phyloP scores from a whole-genome alignment of 169 alveolate genomes.

The Besnoitia besnoiti region DNA sequence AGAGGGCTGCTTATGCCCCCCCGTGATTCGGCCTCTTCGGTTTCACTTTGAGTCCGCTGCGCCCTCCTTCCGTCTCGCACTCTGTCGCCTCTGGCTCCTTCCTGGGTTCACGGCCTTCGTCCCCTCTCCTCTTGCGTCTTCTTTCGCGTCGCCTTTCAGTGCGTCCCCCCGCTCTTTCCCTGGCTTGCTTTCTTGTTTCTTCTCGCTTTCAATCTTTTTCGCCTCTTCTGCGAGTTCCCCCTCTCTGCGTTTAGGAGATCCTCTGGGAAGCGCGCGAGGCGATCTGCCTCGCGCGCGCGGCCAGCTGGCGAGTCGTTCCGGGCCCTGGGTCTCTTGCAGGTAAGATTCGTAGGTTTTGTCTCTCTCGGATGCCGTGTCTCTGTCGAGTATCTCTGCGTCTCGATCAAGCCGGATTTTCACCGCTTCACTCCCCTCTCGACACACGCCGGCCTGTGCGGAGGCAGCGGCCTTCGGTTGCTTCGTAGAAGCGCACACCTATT shows the following conservation, averaged over 20 bases:
- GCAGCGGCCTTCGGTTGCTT: too few relatives aligned
- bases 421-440: too few relatives aligned
- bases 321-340: neutral
- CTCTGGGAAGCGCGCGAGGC: conserved; percentile 28
- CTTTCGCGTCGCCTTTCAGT: too few relatives aligned
- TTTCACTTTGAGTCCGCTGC: neutral
- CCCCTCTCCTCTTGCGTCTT: too few relatives aligned
- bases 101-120: neutral
- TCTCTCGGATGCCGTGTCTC: neutral
- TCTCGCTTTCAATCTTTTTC: neutral
- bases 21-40: neutral
- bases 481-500: too few relatives aligned
- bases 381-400: neutral
- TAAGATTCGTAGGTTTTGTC: neutral
- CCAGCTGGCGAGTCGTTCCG: conserved; percentile 22
- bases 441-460: too few relatives aligned
- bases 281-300: conserved; percentile 27
- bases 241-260: too few relatives aligned
- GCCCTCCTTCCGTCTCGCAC: neutral
- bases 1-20: too few relatives aligned
- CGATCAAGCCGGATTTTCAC: too few relatives aligned
- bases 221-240: neutral
- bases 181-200: neutral
- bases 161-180: neutral
- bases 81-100: neutral